Base-by-base conservation (phyloP, 1,284 basidiomycete genomes). In the Ceratobasidium sp. region DNA sequence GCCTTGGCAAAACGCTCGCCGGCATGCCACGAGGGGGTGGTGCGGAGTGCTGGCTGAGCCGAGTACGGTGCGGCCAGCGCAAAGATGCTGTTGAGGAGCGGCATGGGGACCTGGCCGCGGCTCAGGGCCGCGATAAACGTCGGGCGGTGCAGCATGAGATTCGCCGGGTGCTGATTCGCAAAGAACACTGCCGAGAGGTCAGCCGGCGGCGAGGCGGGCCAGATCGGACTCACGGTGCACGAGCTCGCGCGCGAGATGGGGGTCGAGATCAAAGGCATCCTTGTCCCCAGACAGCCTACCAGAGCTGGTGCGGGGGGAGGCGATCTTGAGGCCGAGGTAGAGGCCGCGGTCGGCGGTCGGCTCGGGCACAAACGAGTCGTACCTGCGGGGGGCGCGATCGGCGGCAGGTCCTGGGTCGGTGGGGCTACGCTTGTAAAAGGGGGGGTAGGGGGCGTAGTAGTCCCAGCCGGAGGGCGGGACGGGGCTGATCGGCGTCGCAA, bases 21-120 rank as follows among this genome's bases (percentile, higher is more conserved):
- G 2, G 90, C 88, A 51, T 87, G 86, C 76, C 91, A 90, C 68
- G 87, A 81, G 34, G 88, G 87, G 9, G 81, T 84, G 27, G 87
- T 87, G 65, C 85, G 86, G 64, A 90, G 82, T n/a, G 85, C 84
- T 27, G 89, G 85, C 71, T 89, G 89, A 76, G 87, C 88, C 11
- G 90, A 92, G 73, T 90, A 82, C 3, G 90, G 91, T 13, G 92
- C 90, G 4, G 92, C 90, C 39, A 92, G 84, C 6, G 92, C 90
- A 80, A 90, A 92, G 13, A 93, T 84, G 0, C 90, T 88, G 69
- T 90, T 85, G 14, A 93, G 83, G 39, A 93, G 87, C 79, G 61
- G 71, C 46, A 84, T 81, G 46, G 92, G 92, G 49, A 93, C 85
- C 74, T 85, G 84, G 77, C 88, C 88, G 76, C 87, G 86, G 74